Evolutionary conservation across 169 alveolate genomes (phyloP).

Genomic region (Cryptosporidium xiaoi): DNA sequence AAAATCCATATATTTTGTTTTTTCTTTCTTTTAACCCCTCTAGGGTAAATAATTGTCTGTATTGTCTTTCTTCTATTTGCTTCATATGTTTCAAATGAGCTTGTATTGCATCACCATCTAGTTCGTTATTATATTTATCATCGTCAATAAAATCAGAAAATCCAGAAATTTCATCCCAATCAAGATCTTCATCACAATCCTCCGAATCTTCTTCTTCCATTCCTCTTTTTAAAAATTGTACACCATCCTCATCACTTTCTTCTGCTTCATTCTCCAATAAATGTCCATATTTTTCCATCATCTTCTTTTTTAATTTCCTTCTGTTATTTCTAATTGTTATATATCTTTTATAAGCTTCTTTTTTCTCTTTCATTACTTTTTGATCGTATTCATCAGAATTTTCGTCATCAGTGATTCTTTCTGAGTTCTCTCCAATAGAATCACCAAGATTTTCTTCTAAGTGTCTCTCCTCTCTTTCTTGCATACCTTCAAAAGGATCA

Average conservation of each 20-base stretch:
- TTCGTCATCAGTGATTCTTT: too few species aligned
- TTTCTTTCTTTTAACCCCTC: slow-evolving; percentile 71
- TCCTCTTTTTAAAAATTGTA: not conserved
- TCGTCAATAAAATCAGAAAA: slow-evolving; percentile 72
- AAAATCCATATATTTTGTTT: slow-evolving; percentile 15
- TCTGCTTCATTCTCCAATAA: slow-evolving; percentile 72
- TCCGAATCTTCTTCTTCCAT: slow-evolving; percentile 25
- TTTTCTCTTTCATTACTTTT: not conserved
- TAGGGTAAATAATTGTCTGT: slow-evolving; percentile 47
- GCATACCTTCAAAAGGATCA: not conserved
- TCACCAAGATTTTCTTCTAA: not conserved
- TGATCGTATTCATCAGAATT: not conserved
- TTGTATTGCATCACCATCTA: slow-evolving; percentile 65
- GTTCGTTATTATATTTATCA: slow-evolving; percentile 21
- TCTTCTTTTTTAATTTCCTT: slow-evolving; percentile 14
- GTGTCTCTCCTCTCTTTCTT: not conserved
- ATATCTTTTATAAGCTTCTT: not conserved
- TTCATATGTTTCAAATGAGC: slow-evolving; percentile 64
- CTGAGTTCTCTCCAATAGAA: not conserved
- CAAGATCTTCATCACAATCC: slow-evolving; percentile 45
- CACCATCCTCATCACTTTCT: slow-evolving; percentile 64
- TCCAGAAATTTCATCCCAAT: slow-evolving; percentile 64
- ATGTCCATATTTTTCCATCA: slow-evolving; percentile 51
- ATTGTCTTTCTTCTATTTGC: slow-evolving; percentile 61
- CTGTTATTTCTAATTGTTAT: slow-evolving; percentile 39